Conservation (phyloP, 208 protist genomes). For the Leptomonas seymouri region DNA sequence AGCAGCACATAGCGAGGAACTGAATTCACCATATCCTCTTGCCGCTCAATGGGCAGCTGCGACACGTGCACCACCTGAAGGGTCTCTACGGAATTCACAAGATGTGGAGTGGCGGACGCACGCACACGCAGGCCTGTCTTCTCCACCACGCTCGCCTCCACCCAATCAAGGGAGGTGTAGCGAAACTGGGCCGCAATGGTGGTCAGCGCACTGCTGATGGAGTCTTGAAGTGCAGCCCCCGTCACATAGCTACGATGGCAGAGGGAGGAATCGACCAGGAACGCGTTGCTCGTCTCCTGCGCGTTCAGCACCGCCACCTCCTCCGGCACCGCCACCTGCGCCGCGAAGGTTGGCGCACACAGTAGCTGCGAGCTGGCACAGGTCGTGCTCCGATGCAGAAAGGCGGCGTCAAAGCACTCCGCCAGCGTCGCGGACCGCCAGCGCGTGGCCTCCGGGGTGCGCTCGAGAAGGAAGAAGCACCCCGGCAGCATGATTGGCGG, state of each 20-base stretch:
- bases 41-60: slow-evolving; percentile 42
- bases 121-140: slow-evolving; percentile 2
- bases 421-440: slow-evolving; percentile 34
- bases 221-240: slow-evolving; percentile 27
- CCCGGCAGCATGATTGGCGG: slow-evolving; percentile 18
- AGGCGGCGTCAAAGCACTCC: slow-evolving; percentile 49
- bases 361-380: slow-evolving; percentile 14
- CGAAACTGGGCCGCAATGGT: slow-evolving; percentile 74
- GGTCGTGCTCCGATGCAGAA: slow-evolving; percentile 9
- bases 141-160: slow-evolving; percentile 25
- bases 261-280: slow-evolving; percentile 58
- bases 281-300: slow-evolving; percentile 87
- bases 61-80: slow-evolving; percentile 64
- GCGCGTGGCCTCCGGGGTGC: background rate
- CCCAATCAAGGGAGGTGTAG: slow-evolving; percentile 76
- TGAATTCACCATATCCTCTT: slow-evolving; percentile 33
- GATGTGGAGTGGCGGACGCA: slow-evolving; percentile 37
- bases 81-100: slow-evolving; percentile 31
- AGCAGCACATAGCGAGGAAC: slow-evolving; percentile 47
- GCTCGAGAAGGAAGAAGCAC: slow-evolving; percentile 26
- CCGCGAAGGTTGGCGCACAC: slow-evolving; percentile 20
- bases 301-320: slow-evolving; percentile 60
- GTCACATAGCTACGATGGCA: slow-evolving; percentile 50
- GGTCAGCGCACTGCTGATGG: slow-evolving; percentile 60
- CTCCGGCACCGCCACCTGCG: background rate